Conservation (phyloP, 352 stramenopile species). For the Phytopythium aichiense region DNA sequence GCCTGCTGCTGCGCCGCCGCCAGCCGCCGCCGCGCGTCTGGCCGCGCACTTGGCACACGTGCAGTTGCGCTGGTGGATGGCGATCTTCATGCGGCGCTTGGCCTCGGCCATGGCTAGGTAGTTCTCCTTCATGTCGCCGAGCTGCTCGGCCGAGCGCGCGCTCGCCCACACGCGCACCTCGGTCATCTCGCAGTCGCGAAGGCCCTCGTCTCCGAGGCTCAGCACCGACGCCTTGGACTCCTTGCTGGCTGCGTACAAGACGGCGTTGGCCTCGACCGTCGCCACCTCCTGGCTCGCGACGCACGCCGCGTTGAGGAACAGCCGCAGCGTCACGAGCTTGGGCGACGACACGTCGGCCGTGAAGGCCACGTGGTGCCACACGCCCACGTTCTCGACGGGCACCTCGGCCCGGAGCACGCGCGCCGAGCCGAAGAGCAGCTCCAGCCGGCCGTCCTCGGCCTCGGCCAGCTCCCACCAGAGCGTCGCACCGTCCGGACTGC, state of each 20-base stretch:
- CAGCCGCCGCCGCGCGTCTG: conserved; percentile 23
- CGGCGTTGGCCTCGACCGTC: conserved; percentile 29
- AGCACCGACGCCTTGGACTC: conserved; percentile 29
- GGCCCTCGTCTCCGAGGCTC: conserved; percentile 29
- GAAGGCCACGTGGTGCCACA: conserved; percentile 74
- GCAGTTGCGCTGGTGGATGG: conserved; percentile 82
- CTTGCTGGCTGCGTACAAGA: not conserved
- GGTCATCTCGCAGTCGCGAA: conserved; percentile 64
- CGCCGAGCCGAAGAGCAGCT: conserved; percentile 40
- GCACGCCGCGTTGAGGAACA: conserved; percentile 57
- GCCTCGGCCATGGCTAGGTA: conserved; percentile 80
- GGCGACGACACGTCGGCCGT: conserved; percentile 52
- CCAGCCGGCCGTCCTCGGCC: conserved; percentile 37
- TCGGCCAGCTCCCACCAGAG: conserved; percentile 45
- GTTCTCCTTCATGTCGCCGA: conserved; percentile 85
- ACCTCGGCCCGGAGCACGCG: conserved; percentile 31
- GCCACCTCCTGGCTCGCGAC: conserved; percentile 44
- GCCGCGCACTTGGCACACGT: conserved; percentile 72
- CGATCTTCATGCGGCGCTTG: conserved; percentile 82
- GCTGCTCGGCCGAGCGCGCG: conserved; percentile 60
- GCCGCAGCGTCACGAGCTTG: conserved; percentile 42
- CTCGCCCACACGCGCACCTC: conserved; percentile 79
- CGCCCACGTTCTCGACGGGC: conserved; percentile 28
- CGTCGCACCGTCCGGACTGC: conserved; percentile 7
- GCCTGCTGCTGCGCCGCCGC: conserved; percentile 3